These are phyloP conservation scores for Nemophila menziesii DNA, from an alignment of 257 asterid species.

Conservation along the genomic window DNA sequence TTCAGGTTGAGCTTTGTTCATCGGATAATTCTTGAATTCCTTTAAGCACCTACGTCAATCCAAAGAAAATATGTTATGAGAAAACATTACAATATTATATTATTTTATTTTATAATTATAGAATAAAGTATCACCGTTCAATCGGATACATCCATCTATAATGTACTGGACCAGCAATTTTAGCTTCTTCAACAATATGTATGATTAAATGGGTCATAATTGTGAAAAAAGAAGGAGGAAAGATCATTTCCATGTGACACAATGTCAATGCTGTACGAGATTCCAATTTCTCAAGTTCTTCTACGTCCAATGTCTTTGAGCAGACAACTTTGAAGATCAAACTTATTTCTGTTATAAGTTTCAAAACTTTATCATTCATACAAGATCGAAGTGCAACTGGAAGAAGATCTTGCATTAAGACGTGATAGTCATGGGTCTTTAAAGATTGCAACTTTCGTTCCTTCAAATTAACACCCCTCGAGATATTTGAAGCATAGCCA, in stretches of 20 bases:
- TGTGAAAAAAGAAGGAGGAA: background rate
- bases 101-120: background rate
- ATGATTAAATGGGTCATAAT: background rate
- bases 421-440: background rate
- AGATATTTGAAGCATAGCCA: background rate
- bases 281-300: background rate
- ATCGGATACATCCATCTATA: background rate
- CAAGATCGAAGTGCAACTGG: background rate
- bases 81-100: background rate
- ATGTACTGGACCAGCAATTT: background rate
- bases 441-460: background rate
- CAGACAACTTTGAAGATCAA: background rate
- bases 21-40: slow-evolving; percentile 5
- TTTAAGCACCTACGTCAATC: background rate
- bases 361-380: background rate
- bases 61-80: background rate
- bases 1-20: background rate
- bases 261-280: background rate
- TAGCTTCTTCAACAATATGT: background rate
- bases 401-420: background rate
- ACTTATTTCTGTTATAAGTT: background rate
- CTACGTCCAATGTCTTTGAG: background rate
- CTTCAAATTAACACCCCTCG: background rate
- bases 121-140: background rate
- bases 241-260: background rate